These are phyloP conservation scores for Verticillium tricorpus DNA, from an alignment of 2,329 filamentous ascomycete genomes.

Conservation along the genomic window DNA sequence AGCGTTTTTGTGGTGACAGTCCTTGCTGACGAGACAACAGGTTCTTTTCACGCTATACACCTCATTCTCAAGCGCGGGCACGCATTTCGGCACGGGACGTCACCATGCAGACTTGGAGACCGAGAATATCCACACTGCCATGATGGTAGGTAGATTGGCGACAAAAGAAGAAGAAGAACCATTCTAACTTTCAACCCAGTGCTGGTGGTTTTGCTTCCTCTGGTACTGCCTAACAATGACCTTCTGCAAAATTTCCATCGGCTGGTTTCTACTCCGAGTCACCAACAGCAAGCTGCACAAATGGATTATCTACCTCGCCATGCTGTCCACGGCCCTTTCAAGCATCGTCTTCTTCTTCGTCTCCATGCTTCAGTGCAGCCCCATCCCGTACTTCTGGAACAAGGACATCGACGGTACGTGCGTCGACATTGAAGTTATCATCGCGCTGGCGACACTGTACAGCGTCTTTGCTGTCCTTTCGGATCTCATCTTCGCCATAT, in stretches of 20 bases:
- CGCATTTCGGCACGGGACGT: conserved; percentile 34
- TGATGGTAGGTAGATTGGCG: conserved; percentile 17
- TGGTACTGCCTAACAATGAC: conserved; percentile 31
- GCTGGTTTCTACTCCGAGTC: conserved; percentile 36
- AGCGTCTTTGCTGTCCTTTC: conserved; percentile 43
- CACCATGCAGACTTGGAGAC: conserved; percentile 26
- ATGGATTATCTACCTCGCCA: conserved; percentile 30
- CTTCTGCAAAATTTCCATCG: conserved; percentile 37
- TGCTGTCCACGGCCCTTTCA: conserved; percentile 28
- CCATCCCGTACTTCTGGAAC: conserved; percentile 36
- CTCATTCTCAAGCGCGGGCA: conserved; percentile 25
- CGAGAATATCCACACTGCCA: conserved; percentile 14
- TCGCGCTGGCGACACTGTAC: conserved; percentile 48
- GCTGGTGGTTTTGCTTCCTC: conserved; percentile 32
- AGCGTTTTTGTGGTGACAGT: background rate
- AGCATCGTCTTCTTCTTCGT: conserved; percentile 36
- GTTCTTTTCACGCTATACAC: conserved; percentile 28
- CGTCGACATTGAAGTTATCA: conserved; percentile 37
- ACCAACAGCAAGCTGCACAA: conserved; percentile 26
- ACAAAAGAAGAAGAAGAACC: conserved; percentile 21
- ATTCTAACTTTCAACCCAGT: background rate
- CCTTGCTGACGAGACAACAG: conserved; percentile 13
- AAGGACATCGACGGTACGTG: conserved; percentile 27
- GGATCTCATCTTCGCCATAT: conserved; percentile 46
- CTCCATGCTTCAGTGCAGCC: conserved; percentile 33